Percentiles rank a stretch among this genome's conserved stretches.
Conservation (phyloP, 2,329 filamentous ascomycete genomes). For the Sclerotiophoma versabilis region DNA sequence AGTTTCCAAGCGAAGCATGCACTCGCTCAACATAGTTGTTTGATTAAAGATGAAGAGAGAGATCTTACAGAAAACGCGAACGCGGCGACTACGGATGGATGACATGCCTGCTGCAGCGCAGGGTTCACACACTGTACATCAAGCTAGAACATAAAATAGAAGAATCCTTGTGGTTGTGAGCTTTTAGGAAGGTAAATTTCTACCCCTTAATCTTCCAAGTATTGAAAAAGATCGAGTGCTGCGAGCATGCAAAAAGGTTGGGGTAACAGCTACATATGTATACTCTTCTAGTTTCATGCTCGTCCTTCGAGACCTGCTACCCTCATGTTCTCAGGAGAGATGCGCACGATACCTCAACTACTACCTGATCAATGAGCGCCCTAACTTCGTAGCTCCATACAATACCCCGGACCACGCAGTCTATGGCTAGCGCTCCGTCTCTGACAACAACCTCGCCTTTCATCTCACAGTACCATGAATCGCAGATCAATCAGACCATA, state of each 20-base stretch:
- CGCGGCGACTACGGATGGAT: too few species aligned
- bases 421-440: conserved; percentile 23
- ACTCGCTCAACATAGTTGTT: background rate
- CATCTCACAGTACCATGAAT: conserved; percentile 11
- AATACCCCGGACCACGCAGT: conserved; percentile 12
- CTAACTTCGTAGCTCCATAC: conserved; percentile 12
- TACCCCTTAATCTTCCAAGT: conserved; percentile 9
- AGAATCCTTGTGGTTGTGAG: too few species aligned
- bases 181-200: too few species aligned
- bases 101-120: too few species aligned
- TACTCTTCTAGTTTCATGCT: conserved; percentile 21
- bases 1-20: conserved; percentile 15
- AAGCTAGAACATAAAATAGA: too few species aligned
- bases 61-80: too few species aligned
- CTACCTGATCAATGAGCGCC: conserved; percentile 17
- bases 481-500: background rate
- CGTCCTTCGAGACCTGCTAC: conserved; percentile 11
- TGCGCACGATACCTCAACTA: conserved; percentile 17
- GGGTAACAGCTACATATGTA: conserved; percentile 17
- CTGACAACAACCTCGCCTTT: conserved; percentile 17
- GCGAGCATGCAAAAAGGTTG: conserved; percentile 13
- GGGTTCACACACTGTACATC: too few species aligned
- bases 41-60: too few species aligned
- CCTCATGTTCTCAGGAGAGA: background rate
- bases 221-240: conserved; percentile 9